Percentiles rank a stretch among this genome's conserved stretches.
Evolutionary conservation across 805 yeast genomes (phyloP).

Genomic region (Candida hungchunana): DNA sequence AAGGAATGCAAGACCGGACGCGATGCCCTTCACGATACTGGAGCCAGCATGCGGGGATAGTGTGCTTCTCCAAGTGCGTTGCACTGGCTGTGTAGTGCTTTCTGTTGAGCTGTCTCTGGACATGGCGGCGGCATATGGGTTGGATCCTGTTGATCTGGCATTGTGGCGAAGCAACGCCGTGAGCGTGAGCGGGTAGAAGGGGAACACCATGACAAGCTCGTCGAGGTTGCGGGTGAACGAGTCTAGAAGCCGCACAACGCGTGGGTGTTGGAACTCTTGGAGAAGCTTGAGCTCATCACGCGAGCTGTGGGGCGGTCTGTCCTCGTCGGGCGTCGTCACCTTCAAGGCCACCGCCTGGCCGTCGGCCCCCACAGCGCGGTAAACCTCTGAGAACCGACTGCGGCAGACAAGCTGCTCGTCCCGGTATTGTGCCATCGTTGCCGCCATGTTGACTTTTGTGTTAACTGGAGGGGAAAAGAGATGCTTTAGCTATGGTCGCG

Average conservation of each 20-base stretch:
- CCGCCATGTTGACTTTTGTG: not conserved
- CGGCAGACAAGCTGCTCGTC: slow-evolving; percentile 31
- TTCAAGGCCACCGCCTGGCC: slow-evolving; percentile 39
- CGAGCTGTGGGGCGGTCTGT: slow-evolving; percentile 51
- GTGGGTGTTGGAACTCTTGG: slow-evolving; percentile 15
- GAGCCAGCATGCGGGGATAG: slow-evolving; percentile 15
- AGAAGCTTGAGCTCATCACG: slow-evolving; percentile 41
- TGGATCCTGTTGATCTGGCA: slow-evolving; percentile 30
- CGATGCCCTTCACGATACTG: slow-evolving; percentile 34
- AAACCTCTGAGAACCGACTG: slow-evolving; percentile 43
- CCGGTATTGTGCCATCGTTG: slow-evolving; percentile 4
- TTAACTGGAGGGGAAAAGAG: not conserved
- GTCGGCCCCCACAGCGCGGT: slow-evolving; percentile 19
- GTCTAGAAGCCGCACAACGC: slow-evolving; percentile 24
- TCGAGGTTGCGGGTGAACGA: slow-evolving; percentile 24
- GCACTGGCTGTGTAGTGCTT: not conserved
- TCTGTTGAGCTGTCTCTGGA: not conserved
- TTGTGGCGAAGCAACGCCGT: slow-evolving; percentile 30
- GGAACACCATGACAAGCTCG: slow-evolving; percentile 41
- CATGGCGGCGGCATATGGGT: slow-evolving; percentile 25
- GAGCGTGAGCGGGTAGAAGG: slow-evolving; percentile 35
- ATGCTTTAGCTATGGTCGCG: not conserved
- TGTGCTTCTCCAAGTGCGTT: slow-evolving; percentile 10
- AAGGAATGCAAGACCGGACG: slow-evolving; percentile 51
- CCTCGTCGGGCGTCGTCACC: slow-evolving; percentile 44